Conservation (phyloP, 306 rosid genomes). For the Glycine latifolia region DNA sequence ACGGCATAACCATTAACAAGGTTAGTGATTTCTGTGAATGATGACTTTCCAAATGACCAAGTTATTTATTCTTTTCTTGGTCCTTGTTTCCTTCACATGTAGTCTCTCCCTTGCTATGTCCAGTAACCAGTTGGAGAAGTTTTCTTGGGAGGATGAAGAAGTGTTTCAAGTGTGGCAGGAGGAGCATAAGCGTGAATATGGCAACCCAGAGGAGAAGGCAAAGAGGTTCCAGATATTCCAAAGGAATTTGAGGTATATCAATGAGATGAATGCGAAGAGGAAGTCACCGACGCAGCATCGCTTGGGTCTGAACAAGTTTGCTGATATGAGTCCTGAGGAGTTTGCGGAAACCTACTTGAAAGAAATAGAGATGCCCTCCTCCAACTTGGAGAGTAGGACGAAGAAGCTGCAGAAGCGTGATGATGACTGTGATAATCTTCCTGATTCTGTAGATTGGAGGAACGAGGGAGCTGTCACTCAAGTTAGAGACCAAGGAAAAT, state of each 20-base stretch:
- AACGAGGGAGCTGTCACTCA: slow-evolving; percentile 59
- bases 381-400: neutral
- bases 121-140: slow-evolving; percentile 25
- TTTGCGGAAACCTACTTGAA: slow-evolving; percentile 49
- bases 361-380: slow-evolving; percentile 38
- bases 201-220: slow-evolving; percentile 51
- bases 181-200: slow-evolving; percentile 59
- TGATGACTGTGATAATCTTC: slow-evolving; percentile 51
- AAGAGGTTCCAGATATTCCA: slow-evolving; percentile 56
- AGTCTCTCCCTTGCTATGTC: slow-evolving; percentile 45
- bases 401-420: neutral
- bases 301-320: slow-evolving; percentile 70
- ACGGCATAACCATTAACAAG: neutral
- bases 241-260: slow-evolving; percentile 56
- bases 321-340: slow-evolving; percentile 68
- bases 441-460: slow-evolving; percentile 72
- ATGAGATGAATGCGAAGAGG: slow-evolving; percentile 58
- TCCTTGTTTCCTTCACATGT: slow-evolving; percentile 32
- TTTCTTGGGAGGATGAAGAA: slow-evolving; percentile 55
- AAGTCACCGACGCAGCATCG: slow-evolving; percentile 37
- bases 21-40: neutral
- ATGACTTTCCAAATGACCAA: slow-evolving; percentile 40
- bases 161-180: slow-evolving; percentile 64
- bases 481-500: slow-evolving; percentile 64
- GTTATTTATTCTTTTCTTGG: slow-evolving; percentile 36